phyloP scores from a whole-genome alignment of 306 rosid species.

The Abrus precatorius region DNA sequence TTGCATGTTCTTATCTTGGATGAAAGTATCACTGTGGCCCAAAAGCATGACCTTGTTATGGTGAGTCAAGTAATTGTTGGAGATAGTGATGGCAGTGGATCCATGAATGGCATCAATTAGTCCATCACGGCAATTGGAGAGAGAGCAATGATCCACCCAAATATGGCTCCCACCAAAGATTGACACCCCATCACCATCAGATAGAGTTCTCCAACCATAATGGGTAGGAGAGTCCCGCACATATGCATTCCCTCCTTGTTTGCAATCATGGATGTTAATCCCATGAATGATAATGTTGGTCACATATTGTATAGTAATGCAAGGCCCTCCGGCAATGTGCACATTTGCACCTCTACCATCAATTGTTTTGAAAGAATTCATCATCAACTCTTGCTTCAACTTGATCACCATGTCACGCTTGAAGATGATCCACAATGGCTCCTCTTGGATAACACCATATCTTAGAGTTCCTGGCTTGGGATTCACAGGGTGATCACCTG shows the following conservation, averaged over 20 bases:
- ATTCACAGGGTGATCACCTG: conserved; percentile 70
- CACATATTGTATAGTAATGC: conserved; percentile 84
- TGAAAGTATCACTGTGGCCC: conserved; percentile 86
- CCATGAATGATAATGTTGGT: conserved; percentile 87
- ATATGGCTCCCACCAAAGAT: conserved; percentile 90
- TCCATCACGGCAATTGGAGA: conserved; percentile 81
- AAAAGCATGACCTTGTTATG: conserved; percentile 96
- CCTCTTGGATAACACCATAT: conserved; percentile 78
- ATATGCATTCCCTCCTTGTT: conserved; percentile 77
- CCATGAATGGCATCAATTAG: conserved; percentile 87
- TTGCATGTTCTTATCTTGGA: conserved; percentile 83
- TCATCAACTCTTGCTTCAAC: conserved; percentile 73
- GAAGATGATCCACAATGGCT: conserved; percentile 89
- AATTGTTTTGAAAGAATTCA: conserved; percentile 90
- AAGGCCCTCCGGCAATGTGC: conserved; percentile 94
- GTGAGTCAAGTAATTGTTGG: conserved; percentile 81
- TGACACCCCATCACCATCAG: conserved; percentile 88
- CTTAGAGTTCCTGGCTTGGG: conserved; percentile 86
- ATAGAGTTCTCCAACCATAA: conserved; percentile 83
- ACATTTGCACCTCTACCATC: conserved; percentile 87
- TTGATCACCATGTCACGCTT: conserved; percentile 76
- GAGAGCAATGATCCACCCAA: conserved; percentile 92
- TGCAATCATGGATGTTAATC: conserved; percentile 85
- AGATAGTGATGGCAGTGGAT: conserved; percentile 84
- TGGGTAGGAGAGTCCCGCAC: conserved; percentile 88